Conservation (phyloP, 176 grass and related monocot genomes). For the Bolboschoenus planiculmis region DNA sequence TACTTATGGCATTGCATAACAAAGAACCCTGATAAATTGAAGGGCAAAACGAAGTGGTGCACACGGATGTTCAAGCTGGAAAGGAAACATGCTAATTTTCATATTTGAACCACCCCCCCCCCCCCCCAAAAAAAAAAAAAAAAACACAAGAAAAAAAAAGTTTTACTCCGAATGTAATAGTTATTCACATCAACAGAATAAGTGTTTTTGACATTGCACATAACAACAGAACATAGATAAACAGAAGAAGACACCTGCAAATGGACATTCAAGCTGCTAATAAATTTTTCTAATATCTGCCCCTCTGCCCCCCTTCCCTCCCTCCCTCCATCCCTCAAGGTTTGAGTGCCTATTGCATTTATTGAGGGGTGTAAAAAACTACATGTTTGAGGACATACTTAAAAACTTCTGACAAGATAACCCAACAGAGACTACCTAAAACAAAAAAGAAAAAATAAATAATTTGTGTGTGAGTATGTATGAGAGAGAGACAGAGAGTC, state of each 20-base stretch:
- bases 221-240: not conserved
- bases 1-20: not conserved
- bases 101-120: not conserved
- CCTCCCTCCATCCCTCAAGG: too few relatives aligned
- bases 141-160: too few relatives aligned
- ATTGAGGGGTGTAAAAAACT: not conserved
- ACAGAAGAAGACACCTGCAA: not conserved
- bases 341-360: not conserved
- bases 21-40: not conserved
- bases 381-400: not conserved
- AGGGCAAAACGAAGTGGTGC: not conserved
- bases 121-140: not conserved
- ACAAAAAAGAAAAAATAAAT: not conserved
- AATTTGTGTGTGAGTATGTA: not conserved
- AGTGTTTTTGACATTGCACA: not conserved
- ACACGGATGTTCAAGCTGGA: not conserved
- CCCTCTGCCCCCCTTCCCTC: too few relatives aligned
- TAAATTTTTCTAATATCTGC: too few relatives aligned
- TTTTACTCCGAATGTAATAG: not conserved
- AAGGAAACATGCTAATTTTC: not conserved
- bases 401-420: not conserved
- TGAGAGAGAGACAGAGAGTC: not conserved
- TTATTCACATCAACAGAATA: not conserved
- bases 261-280: not conserved
- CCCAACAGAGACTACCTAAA: not conserved